Evolutionary conservation across 1,284 basidiomycete species (phyloP).

Genomic region (Fistulinella cinereoalba): DNA sequence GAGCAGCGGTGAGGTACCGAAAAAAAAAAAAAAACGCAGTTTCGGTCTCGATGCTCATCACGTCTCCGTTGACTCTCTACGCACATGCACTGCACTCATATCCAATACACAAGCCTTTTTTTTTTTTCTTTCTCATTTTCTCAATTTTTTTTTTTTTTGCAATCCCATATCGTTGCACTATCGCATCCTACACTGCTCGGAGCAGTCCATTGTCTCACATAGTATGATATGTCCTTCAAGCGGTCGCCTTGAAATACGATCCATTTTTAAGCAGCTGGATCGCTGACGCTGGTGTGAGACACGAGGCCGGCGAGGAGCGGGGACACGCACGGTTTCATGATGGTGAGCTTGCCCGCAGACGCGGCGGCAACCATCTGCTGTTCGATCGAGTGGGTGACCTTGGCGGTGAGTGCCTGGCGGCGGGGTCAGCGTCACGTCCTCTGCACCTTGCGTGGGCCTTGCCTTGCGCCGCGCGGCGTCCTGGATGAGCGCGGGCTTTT

Average conservation of each 20-base stretch:
- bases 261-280: too few species aligned
- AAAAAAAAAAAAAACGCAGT: constrained; percentile 1
- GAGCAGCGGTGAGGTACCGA: constrained; percentile 29
- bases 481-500: constrained; percentile 66
- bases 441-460: constrained; percentile 1
- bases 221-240: constrained; percentile 26
- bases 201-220: constrained; percentile 15
- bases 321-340: constrained; percentile 68
- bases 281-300: too few species aligned
- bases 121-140: constrained; percentile 3
- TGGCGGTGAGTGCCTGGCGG: constrained; percentile 72
- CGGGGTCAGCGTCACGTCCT: background rate
- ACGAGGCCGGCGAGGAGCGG: constrained; percentile 38
- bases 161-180: constrained; percentile 14
- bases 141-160: background rate
- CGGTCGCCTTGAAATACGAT: too few species aligned
- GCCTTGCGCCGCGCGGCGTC: constrained; percentile 71
- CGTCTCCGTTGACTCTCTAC: too few species aligned
- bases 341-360: constrained; percentile 79
- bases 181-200: constrained; percentile 2
- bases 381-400: constrained; percentile 88
- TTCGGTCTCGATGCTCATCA: too few species aligned
- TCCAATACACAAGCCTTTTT: too few species aligned
- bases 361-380: constrained; percentile 87
- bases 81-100: constrained; percentile 25